Evolutionary conservation across 108 stramenopile species (phyloP).

Genomic region (Chaetoceros tenuissimus): DNA sequence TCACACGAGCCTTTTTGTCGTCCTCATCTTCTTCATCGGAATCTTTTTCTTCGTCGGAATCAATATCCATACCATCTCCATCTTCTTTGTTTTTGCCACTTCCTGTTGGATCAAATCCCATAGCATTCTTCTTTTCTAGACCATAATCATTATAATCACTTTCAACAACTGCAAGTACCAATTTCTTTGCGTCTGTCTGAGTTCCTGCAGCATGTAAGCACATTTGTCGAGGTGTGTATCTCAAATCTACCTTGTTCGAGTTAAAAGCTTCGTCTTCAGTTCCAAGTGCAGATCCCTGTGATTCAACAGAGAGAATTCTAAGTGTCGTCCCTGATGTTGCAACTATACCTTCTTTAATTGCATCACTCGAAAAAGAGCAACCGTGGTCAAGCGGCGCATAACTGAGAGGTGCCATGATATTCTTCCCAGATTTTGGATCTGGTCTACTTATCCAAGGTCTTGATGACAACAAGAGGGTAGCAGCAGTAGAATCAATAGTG

Average conservation of each 20-base stretch:
- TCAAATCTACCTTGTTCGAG: conserved; percentile 66
- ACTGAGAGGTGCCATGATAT: conserved; percentile 85
- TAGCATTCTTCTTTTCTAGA: conserved; percentile 58
- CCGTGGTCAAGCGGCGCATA: conserved; percentile 91
- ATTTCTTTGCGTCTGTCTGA: conserved; percentile 29
- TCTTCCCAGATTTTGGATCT: conserved; percentile 42
- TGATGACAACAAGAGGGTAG: conserved; percentile 85
- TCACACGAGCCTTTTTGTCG: conserved; percentile 46
- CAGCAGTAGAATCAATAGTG: conserved; percentile 48
- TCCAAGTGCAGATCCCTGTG: conserved; percentile 40
- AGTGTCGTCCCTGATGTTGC: conserved; percentile 89
- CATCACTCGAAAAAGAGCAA: conserved; percentile 82
- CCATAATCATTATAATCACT: conserved; percentile 91
- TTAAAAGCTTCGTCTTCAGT: conserved; percentile 87
- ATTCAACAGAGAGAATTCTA: conserved; percentile 85
- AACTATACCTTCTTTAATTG: conserved; percentile 90
- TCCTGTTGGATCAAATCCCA: conserved; percentile 68
- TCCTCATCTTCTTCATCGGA: conserved; percentile 81
- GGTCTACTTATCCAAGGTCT: conserved; percentile 88
- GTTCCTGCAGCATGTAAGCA: conserved; percentile 50
- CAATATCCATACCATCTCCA: conserved; percentile 56
- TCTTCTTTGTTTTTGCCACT: conserved; percentile 27
- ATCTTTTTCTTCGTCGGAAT: conserved; percentile 59
- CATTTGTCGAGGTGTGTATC: conserved; percentile 95
- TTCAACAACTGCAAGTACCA: conserved; percentile 89